Percentiles rank a stretch among this genome's conserved stretches.
Conservation (phyloP, 2,329 filamentous ascomycete genomes). For the Colletotrichum siamense region DNA sequence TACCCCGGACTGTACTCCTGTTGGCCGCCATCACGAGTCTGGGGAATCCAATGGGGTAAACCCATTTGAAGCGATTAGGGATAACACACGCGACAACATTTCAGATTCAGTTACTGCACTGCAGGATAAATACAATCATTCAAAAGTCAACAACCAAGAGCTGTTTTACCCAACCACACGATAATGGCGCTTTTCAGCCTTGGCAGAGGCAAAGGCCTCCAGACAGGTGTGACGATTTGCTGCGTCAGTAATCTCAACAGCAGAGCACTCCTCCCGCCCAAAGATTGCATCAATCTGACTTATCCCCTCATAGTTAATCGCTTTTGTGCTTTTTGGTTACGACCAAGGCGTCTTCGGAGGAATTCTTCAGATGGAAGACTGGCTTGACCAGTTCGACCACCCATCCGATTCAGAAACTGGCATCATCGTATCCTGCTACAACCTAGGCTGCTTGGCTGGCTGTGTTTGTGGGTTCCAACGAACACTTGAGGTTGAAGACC, state of each 20-base stretch:
- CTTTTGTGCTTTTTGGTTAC: slow-evolving; percentile 45
- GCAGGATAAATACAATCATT: background rate
- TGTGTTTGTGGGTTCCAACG: slow-evolving; percentile 25
- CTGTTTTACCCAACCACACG: too few species aligned
- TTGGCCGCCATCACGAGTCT: background rate
- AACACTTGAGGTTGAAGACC: background rate
- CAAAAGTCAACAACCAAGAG: background rate
- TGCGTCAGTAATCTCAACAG: background rate
- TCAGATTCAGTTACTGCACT: background rate
- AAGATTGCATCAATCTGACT: rapidly evolving
- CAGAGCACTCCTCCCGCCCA: rapidly evolving
- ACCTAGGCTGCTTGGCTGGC: slow-evolving; percentile 48
- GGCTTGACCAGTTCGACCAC: slow-evolving; percentile 31
- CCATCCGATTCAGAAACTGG: slow-evolving; percentile 32
- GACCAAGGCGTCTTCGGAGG: slow-evolving; percentile 55
- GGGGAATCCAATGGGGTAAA: too few species aligned
- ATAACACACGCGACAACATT: background rate
- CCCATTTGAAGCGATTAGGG: too few species aligned
- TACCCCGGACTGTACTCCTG: background rate
- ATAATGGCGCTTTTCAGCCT: background rate
- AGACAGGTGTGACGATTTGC: background rate
- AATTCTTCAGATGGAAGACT: slow-evolving; percentile 50
- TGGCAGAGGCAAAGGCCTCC: background rate
- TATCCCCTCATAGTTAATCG: background rate
- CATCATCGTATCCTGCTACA: slow-evolving; percentile 38